Base-by-base conservation (phyloP, 2,329 filamentous ascomycete genomes). In the Trichophaea hybrida region DNA sequence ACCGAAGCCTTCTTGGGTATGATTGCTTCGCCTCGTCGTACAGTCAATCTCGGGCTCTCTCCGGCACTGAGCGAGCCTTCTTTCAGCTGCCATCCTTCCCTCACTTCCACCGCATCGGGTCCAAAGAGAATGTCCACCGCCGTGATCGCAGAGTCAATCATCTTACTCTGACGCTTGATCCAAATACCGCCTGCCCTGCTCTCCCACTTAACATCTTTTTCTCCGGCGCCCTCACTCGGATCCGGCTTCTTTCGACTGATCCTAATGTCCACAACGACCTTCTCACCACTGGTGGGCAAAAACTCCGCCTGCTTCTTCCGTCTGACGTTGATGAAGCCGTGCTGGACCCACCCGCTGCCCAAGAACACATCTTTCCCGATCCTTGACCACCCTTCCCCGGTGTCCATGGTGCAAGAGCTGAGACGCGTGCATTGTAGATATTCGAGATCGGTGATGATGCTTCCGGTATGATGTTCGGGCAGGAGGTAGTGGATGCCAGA, bases 341-440 rank as follows among this genome's bases (percentile, higher is more conserved):
- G 86, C 33, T 81, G 80, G 48, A 86, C 77, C 81, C 87, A 88
- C 55, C 82, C 80, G 61, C 79, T 80, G 62, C 81, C 81, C 15
- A 96, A 79, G 70, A 88, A 93, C 0, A 96, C 78, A 70, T 96
- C 88, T 74, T 95, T 96, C 65, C 94, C 86, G 63, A 96, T 76
- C 53, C 86, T 84, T 67, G 88, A 83, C 90, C 90, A 96, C 63
- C 74, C 69, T 59, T 80, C 75, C 48, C 81, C 74, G 40, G 77
- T 72, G 69, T 93, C 84, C 63, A 93, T 79, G 64, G 82, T 82
- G 74, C 88, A 94, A 49, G 79, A 84, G 3, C 85, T 84, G 56
- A 93, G 68, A 10, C 78, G 78, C 6, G 85, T 88, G 73, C 90
- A 96, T 55, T 79, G 84, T 15, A 80, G 79, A 64, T 95, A 78